Evolutionary conservation across 768 basidiomycete species (phyloP), one percentile per base, ranked within the genome.

Genomic region (Suillus discolor): DNA sequence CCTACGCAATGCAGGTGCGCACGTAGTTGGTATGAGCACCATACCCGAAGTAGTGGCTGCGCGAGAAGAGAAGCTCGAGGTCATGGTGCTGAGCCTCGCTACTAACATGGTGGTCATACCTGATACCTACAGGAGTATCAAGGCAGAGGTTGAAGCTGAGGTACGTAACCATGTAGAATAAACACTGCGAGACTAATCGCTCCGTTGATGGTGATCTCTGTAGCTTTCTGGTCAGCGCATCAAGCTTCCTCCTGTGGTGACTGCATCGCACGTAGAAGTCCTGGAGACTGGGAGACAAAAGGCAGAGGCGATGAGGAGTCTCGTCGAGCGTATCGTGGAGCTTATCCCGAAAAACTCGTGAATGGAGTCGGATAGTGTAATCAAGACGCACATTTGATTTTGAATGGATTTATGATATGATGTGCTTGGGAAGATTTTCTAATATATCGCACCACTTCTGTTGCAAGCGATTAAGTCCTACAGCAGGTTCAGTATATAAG

Each of bases 11-110:
- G 87, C 86, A 0, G 94, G 94, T 4, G 94, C 90, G 1, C 93
- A 94, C 70, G 91, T 95, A n/a, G 94, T 96, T 2, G 94, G 94
- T 2, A 96, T 96, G 94, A 94, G 92, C 69, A 96, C 95, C 0
- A 86, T 96, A 18, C 94, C 94, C 0, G 94, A 96, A 77, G 94
- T 96, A 31, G 80, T 95, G 28, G 91, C 87, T 0, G 94, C 91
- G 11, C 78, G 87, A 57, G 88, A 93, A 72, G 90, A 89, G 71
- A 90, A 89, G 0, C 69, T 96, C 63, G 84, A 91, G 62, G 87
- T 91, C 61, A 81, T 92, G 77, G 94, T 91, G 5, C 79, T 96
- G 51, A 94, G 91, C 69, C 82, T 96, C 64, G 91, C 94, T 34
- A 96, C 94, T 34, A 96, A 96, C 78, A 82, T 84, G 71, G 95